Percentiles rank a stretch among this genome's conserved stretches.
phyloP scores from a whole-genome alignment of 2,329 filamentous ascomycete genomes.

The Aspergillus sp. region DNA sequence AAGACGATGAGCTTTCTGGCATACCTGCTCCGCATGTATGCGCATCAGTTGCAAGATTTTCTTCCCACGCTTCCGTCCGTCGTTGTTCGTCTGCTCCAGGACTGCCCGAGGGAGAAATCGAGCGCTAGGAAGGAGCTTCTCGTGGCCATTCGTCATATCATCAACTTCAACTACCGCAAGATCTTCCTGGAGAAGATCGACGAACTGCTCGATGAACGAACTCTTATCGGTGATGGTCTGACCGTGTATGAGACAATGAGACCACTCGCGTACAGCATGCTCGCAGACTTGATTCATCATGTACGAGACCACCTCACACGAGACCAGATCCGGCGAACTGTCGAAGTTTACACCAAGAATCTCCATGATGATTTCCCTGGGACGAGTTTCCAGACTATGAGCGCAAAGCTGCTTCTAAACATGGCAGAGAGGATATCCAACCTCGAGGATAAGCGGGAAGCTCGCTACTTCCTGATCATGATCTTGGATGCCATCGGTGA shows the following conservation, averaged over 20 bases:
- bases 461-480: constrained; percentile 90
- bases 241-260: constrained; percentile 96
- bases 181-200: constrained; percentile 94
- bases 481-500: constrained; percentile 96
- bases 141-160: constrained; percentile 94
- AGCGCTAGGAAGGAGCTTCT: constrained; percentile 88
- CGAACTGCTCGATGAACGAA: constrained; percentile 86
- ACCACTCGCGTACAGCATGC: constrained; percentile 93
- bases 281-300: constrained; percentile 95
- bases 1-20: constrained; percentile 99
- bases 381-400: constrained; percentile 99
- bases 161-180: constrained; percentile 96
- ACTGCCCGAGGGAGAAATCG: constrained; percentile 91
- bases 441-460: constrained; percentile 85
- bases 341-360: constrained; percentile 95
- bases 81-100: constrained; percentile 81
- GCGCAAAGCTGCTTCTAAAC: constrained; percentile 89
- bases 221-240: constrained; percentile 86
- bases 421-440: constrained; percentile 98
- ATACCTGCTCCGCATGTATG: constrained; percentile 81
- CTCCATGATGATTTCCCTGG: constrained; percentile 92
- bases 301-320: constrained; percentile 80
- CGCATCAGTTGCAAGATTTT: constrained; percentile 80
- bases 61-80: constrained; percentile 76
- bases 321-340: constrained; percentile 88